phyloP scores from a whole-genome alignment of 2,329 filamentous ascomycete species.

The Aspergillus fumigatus region DNA sequence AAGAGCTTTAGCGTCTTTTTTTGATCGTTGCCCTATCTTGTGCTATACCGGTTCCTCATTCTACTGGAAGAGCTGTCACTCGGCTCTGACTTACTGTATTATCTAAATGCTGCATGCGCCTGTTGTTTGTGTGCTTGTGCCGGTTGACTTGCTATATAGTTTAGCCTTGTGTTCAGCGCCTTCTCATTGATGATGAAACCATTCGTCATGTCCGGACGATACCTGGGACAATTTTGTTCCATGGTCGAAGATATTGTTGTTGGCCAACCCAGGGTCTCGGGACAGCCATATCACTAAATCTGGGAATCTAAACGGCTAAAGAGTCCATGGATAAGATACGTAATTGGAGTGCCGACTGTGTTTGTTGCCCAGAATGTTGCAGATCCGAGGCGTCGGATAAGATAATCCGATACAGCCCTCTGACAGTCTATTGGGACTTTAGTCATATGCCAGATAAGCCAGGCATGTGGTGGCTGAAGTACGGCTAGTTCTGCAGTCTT shows the following conservation, averaged over 20 bases:
- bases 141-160: background rate
- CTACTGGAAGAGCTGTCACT: background rate
- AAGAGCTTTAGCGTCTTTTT: background rate
- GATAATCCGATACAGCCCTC: background rate
- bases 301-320: background rate
- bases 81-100: background rate
- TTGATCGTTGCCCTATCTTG: background rate
- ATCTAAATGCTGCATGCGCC: background rate
- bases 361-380: background rate
- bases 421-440: background rate
- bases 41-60: background rate
- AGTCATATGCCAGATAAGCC: background rate
- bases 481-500: background rate
- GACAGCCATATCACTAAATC: constrained; percentile 5
- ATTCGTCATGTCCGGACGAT: constrained; percentile 30
- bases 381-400: background rate
- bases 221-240: constrained; percentile 14
- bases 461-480: background rate
- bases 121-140: background rate
- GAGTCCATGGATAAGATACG: background rate
- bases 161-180: background rate
- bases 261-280: constrained; percentile 19
- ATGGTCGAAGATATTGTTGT: constrained; percentile 20
- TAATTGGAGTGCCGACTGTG: background rate
- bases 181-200: constrained; percentile 21